Evolutionary conservation across 495 filamentous ascomycete genomes (phyloP), one percentile per base, ranked within the genome.

Genomic region (Penicillium psychrofluorescens): DNA sequence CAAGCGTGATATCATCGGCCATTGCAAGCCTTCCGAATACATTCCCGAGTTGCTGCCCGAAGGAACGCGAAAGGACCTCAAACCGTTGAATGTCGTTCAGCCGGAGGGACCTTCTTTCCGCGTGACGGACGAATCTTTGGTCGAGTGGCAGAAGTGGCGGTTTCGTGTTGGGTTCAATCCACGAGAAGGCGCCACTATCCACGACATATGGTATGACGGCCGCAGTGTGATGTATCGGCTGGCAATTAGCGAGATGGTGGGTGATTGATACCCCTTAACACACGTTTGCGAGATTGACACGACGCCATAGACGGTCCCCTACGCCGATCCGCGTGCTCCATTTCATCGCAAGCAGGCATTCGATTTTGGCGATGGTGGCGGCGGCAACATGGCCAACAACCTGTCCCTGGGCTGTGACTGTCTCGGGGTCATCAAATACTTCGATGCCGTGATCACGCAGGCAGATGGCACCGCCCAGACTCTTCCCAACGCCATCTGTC

Each of bases 341-440:
- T 90, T 95, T 64, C 90, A 94, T 46, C 78, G 90, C 38, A 96
- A 96, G 58, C 90, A 95, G 55, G 90, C 90, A 13, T 95, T 96
- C 58, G 90, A 96, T 56, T 73, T 95, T 4, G 90, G 90, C 43
- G 90, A 96, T 63, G 95, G 95, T 50, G 90, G 90, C 29, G 88
- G 85, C 40, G 90, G 90, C 29, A 94, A 95, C 66, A 95, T 95
- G 90, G 88, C 90, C 48, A 96, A 96, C 70, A 86, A 81, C 41
- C 76, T 96, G 4, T 78, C 85, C 29, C 71, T 95, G 15, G 90
- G 90, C 11, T 96, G 90, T 49, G 90, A 96, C 70, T 96, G 90
- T 74, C 95, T 95, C 65, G 91, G 91, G 7, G 81, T 83, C 1
- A 95, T 97, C 59, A 87, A 95, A 65, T 95, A 95, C 62, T 78